Conservation (phyloP, 371 early-diverging fungal genomes). For the Amoeboaphelidium protococcarum region DNA sequence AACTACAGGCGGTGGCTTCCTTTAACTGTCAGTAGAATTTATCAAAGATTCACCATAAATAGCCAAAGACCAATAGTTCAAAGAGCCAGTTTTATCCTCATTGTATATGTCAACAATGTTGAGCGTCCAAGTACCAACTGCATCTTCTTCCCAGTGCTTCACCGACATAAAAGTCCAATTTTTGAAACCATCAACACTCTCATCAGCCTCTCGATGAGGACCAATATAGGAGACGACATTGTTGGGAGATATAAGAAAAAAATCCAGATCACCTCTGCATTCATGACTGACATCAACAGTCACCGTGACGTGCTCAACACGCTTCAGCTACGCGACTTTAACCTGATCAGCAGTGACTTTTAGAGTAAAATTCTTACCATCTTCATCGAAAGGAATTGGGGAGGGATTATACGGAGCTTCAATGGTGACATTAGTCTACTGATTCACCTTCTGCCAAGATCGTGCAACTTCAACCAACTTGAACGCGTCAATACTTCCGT, state of each 20-base stretch:
- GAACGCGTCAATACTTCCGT: constrained; percentile 65
- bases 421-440: constrained; percentile 26
- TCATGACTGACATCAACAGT: constrained; percentile 48
- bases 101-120: constrained; percentile 12
- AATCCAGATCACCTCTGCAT: constrained; percentile 49
- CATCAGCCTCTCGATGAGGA: constrained; percentile 31
- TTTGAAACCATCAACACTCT: constrained; percentile 32
- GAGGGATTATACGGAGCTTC: constrained; percentile 15
- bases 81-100: constrained; percentile 7
- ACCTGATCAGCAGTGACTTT: constrained; percentile 18
- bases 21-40: not conserved
- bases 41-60: not conserved
- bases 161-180: constrained; percentile 89
- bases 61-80: constrained; percentile 1
- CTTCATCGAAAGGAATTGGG: constrained; percentile 23
- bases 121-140: constrained; percentile 55
- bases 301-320: constrained; percentile 63
- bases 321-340: constrained; percentile 16
- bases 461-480: constrained; percentile 50
- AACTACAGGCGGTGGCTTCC: too few species aligned
- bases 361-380: constrained; percentile 6
- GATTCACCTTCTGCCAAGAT: constrained; percentile 25
- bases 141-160: constrained; percentile 79
- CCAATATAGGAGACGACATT: constrained; percentile 35
- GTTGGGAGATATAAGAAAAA: constrained; percentile 41